These are phyloP conservation scores for Lactifluus echinatus DNA, from an alignment of 768 basidiomycete genomes.

Conservation along the genomic window DNA sequence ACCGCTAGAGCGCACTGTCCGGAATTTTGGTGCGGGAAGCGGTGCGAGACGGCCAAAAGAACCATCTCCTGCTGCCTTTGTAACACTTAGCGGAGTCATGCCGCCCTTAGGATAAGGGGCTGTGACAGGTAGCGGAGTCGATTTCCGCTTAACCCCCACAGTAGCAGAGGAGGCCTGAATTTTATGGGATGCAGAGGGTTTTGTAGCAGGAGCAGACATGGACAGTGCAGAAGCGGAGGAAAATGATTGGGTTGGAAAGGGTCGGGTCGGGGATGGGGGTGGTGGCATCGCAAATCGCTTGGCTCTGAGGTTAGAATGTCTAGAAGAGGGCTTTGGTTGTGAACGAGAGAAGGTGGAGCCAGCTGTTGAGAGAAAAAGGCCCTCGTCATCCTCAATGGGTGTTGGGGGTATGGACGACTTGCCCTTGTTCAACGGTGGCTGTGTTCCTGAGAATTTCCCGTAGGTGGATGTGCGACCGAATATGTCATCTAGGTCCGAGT, in stretches of 20 bases:
- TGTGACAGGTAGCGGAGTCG: slow-evolving; percentile 17
- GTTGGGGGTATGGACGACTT: background rate
- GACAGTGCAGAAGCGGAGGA: background rate
- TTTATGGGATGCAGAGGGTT: background rate
- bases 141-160: slow-evolving; percentile 19
- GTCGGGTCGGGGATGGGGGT: background rate
- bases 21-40: slow-evolving; percentile 21
- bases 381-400: slow-evolving; percentile 18
- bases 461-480: slow-evolving; percentile 10
- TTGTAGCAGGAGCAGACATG: background rate
- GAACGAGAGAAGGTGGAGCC: slow-evolving; percentile 3
- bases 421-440: background rate
- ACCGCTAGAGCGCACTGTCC: slow-evolving; percentile 1
- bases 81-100: slow-evolving; percentile 19
- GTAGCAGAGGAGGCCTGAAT: background rate
- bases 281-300: slow-evolving; percentile 4
- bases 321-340: background rate
- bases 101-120: slow-evolving; percentile 18
- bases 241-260: background rate
- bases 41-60: slow-evolving; percentile 21
- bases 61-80: slow-evolving; percentile 14
- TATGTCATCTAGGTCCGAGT: slow-evolving; percentile 16
- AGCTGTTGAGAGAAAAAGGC: slow-evolving; percentile 15
- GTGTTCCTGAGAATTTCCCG: slow-evolving; percentile 1
- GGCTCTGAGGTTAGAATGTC: slow-evolving; percentile 1